These are phyloP conservation scores for Luffa aegyptiaca DNA, from an alignment of 306 rosid species.

Conservation along the genomic window DNA sequence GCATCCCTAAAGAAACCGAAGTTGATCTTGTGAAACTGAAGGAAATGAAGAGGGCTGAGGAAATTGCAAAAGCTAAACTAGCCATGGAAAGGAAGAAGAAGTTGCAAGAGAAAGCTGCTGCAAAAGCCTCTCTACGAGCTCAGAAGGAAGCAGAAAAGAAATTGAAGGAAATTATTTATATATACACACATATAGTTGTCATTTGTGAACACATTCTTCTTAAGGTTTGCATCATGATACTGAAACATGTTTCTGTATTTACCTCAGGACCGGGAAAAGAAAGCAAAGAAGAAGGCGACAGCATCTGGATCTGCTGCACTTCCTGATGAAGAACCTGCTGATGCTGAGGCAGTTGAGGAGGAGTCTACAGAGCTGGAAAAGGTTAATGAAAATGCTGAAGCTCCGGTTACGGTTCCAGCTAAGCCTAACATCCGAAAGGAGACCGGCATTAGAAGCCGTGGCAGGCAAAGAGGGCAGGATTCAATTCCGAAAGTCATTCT, in stretches of 20 bases:
- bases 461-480: slow-evolving; percentile 41
- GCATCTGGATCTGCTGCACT: slow-evolving; percentile 21
- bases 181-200: background rate
- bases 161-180: slow-evolving; percentile 43
- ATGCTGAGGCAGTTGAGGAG: slow-evolving; percentile 22
- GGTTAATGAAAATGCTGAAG: slow-evolving; percentile 28
- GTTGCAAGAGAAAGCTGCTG: slow-evolving; percentile 70
- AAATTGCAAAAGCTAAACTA: slow-evolving; percentile 69
- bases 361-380: slow-evolving; percentile 46
- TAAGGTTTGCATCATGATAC: background rate
- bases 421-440: slow-evolving; percentile 48
- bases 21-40: slow-evolving; percentile 57
- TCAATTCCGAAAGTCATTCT: slow-evolving; percentile 44
- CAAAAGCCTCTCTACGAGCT: slow-evolving; percentile 61
- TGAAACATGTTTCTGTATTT: background rate
- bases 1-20: slow-evolving; percentile 34
- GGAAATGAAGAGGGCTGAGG: slow-evolving; percentile 80
- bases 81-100: slow-evolving; percentile 90
- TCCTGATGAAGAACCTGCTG: slow-evolving; percentile 42
- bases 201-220: background rate
- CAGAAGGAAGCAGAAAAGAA: slow-evolving; percentile 94
- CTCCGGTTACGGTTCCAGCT: slow-evolving; percentile 14
- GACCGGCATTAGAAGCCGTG: slow-evolving; percentile 31
- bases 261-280: slow-evolving; percentile 81
- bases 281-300: slow-evolving; percentile 62